Evolutionary conservation across 2,329 filamentous ascomycete genomes (phyloP).

Genomic region (Exophiala oligosperma): DNA sequence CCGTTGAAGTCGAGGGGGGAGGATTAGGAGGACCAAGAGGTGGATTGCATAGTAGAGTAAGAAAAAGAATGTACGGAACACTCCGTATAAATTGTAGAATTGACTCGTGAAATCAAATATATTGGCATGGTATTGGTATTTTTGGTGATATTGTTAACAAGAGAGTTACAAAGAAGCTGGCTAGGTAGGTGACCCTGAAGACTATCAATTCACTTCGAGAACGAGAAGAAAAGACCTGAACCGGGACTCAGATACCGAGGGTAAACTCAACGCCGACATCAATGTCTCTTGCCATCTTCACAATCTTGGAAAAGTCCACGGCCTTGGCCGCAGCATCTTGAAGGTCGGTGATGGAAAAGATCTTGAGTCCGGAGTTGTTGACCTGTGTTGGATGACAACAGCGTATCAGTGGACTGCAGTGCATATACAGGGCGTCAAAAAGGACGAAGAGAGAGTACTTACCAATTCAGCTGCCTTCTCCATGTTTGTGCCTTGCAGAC

Average conservation of each 20-base stretch:
- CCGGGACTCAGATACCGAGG: conserved; percentile 70
- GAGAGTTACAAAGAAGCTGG: background rate
- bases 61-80: too few species aligned
- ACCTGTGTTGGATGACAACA: conserved; percentile 51
- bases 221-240: conserved; percentile 2
- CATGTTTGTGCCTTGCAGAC: conserved; percentile 98
- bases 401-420: too few species aligned
- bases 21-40: too few species aligned
- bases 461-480: conserved; percentile 82
- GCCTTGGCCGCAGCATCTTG: conserved; percentile 97
- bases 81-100: too few species aligned
- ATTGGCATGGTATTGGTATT: background rate
- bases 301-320: conserved; percentile 98
- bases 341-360: conserved; percentile 98
- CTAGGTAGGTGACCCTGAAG: conserved; percentile 9
- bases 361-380: conserved; percentile 98
- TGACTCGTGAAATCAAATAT: too few species aligned
- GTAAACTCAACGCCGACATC: conserved; percentile 96
- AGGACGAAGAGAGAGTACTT: conserved; percentile 38
- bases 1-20: too few species aligned
- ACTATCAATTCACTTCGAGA: conserved; percentile 22
- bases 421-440: too few species aligned
- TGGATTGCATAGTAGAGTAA: too few species aligned
- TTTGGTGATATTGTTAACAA: background rate
- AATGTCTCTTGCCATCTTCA: conserved; percentile 97